Conservation (phyloP, 2,329 filamentous ascomycete genomes). For the Colletotrichum sp. region DNA sequence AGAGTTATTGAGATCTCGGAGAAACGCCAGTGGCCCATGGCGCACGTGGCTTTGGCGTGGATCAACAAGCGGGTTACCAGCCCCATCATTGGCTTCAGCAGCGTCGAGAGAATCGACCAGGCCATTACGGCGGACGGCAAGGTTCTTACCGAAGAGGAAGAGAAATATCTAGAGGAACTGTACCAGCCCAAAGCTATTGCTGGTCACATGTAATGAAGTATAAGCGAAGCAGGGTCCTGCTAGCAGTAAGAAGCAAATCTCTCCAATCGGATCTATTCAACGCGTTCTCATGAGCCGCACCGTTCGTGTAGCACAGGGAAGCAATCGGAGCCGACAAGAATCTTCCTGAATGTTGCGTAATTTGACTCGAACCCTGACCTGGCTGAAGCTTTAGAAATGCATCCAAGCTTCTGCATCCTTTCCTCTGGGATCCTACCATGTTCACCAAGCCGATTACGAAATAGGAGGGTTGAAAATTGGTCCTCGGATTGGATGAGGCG, state of each 20-base stretch:
- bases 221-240: not conserved
- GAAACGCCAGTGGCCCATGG: conserved; percentile 65
- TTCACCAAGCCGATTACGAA: conserved; percentile 1
- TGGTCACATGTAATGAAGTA: not conserved
- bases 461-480: not conserved
- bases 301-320: not conserved
- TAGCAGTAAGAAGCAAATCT: not conserved
- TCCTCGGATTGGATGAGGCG: not conserved
- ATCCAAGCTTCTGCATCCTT: not conserved
- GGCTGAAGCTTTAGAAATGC: not conserved
- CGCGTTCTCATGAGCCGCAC: not conserved
- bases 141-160: conserved; percentile 61
- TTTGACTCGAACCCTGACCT: not conserved
- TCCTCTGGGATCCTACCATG: not conserved
- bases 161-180: conserved; percentile 65
- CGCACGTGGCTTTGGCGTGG: conserved; percentile 70
- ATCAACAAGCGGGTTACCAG: conserved; percentile 56
- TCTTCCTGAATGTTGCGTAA: not conserved
- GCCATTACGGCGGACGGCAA: conserved; percentile 52
- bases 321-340: not conserved
- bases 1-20: conserved; percentile 58
- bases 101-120: conserved; percentile 64
- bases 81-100: conserved; percentile 68
- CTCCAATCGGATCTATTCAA: not conserved
- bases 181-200: conserved; percentile 58